A percentile compares a stretch with the other conserved stretches of the same genome.
Evolutionary conservation across 768 basidiomycete genomes (phyloP).

Genomic region (Pleurotus pulmonarius): DNA sequence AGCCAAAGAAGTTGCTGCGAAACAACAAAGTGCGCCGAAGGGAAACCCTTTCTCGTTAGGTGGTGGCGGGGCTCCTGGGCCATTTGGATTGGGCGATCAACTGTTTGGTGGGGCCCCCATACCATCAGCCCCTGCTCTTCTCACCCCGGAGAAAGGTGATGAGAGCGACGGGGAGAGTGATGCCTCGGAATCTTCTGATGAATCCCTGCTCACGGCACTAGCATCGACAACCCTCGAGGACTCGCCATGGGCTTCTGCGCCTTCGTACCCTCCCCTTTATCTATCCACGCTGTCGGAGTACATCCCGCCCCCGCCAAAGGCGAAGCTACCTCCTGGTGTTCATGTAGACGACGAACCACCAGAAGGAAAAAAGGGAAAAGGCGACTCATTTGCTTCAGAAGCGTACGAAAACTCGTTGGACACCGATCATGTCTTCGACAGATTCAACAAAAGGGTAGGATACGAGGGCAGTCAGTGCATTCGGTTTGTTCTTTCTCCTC

Average conservation of each 20-base stretch:
- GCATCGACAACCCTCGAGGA: conserved; percentile 49
- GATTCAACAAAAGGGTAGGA: conserved; percentile 70
- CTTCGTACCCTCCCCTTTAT: conserved; percentile 66
- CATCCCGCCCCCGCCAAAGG: conserved; percentile 53
- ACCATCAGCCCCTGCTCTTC: conserved; percentile 12
- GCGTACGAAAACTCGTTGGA: conserved; percentile 77
- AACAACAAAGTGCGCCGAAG: conserved; percentile 27
- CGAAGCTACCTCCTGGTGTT: conserved; percentile 38
- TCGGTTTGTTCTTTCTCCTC: conserved; percentile 48
- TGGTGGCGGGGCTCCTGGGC: conserved; percentile 18
- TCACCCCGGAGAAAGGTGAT: conserved; percentile 15
- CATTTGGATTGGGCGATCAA: conserved; percentile 61
- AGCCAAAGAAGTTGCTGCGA: conserved; percentile 25
- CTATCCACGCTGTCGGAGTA: conserved; percentile 75
- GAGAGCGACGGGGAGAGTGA: conserved; percentile 33
- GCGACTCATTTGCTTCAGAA: conserved; percentile 62
- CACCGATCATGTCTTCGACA: conserved; percentile 83
- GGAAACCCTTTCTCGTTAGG: conserved; percentile 72
- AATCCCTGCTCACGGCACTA: conserved; percentile 50
- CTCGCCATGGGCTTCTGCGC: conserved; percentile 65
- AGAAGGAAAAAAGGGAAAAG: conserved; percentile 31
- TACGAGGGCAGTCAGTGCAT: conserved; percentile 82
- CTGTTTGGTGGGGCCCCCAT: conserved; percentile 48
- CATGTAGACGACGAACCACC: conserved; percentile 35
- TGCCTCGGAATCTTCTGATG: conserved; percentile 31